These are phyloP conservation scores for Moelleriella libera DNA, from an alignment of 2,329 filamentous ascomycete genomes.

Conservation along the genomic window DNA sequence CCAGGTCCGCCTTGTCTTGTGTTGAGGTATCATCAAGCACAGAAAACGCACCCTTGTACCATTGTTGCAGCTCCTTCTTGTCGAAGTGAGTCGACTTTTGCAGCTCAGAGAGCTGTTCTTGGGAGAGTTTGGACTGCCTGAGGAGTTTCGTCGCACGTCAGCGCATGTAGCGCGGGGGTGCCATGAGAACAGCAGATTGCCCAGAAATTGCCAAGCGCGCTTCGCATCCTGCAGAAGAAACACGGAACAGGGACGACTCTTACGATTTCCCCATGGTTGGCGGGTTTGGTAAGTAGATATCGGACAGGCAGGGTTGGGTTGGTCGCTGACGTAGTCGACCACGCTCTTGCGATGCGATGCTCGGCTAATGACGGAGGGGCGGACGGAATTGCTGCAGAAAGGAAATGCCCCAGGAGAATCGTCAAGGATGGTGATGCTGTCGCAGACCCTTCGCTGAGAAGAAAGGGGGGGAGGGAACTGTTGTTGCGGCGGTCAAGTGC, in stretches of 20 bases:
- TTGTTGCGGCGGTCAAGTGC: too few species aligned
- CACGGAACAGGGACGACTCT: neutral
- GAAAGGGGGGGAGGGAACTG: too few species aligned
- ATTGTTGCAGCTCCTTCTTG: conserved; percentile 99
- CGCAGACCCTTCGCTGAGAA: too few species aligned
- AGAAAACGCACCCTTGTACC: conserved; percentile 73
- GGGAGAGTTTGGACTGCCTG: conserved; percentile 96
- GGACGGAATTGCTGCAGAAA: neutral
- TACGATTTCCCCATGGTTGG: conserved; percentile 6
- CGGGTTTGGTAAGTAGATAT: neutral
- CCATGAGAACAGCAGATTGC: neutral
- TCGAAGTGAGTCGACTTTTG: conserved; percentile 97
- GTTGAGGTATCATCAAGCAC: neutral
- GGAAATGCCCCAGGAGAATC: neutral
- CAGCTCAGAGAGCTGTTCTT: conserved; percentile 87
- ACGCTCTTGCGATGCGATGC: too few species aligned
- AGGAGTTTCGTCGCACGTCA: conserved; percentile 7
- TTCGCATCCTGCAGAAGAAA: too few species aligned
- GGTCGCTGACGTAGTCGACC: neutral
- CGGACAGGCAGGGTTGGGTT: neutral
- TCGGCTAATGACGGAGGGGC: neutral
- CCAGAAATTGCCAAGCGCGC: too few species aligned
- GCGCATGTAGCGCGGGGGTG: conserved; percentile 1
- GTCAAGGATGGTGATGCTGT: neutral
- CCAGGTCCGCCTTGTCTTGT: neutral